These are phyloP conservation scores for Pythium volutum DNA, from an alignment of 352 stramenopile species.

Conservation along the genomic window DNA sequence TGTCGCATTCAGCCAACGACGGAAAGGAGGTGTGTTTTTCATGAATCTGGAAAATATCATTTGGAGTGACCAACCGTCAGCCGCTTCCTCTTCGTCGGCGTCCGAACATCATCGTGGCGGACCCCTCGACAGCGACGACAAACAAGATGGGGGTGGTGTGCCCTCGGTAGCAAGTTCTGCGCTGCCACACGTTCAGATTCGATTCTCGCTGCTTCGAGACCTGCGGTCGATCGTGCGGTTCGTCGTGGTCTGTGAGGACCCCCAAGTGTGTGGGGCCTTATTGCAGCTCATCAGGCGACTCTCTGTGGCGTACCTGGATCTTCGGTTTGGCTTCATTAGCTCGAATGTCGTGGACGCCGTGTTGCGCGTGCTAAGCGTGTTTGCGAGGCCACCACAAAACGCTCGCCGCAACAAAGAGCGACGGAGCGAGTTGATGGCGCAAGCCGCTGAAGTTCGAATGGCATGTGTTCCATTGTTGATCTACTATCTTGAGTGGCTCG, in stretches of 20 bases:
- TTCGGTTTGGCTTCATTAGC: constrained; percentile 70
- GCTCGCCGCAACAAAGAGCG: not conserved
- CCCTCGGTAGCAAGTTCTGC: constrained; percentile 23
- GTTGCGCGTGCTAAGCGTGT: constrained; percentile 46
- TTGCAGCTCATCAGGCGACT: constrained; percentile 57
- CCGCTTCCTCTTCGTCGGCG: constrained; percentile 2
- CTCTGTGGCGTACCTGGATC: constrained; percentile 65
- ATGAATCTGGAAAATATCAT: constrained; percentile 80
- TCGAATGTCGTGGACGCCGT: constrained; percentile 76
- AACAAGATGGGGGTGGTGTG: not conserved
- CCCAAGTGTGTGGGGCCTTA: constrained; percentile 44
- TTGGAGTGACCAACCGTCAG: constrained; percentile 62
- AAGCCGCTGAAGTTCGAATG: constrained; percentile 35
- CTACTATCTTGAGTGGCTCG: constrained; percentile 75
- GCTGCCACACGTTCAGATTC: constrained; percentile 51
- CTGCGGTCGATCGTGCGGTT: constrained; percentile 63
- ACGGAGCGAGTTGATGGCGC: not conserved
- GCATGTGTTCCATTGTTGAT: constrained; percentile 66
- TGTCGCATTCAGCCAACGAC: constrained; percentile 17
- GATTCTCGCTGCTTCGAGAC: constrained; percentile 70
- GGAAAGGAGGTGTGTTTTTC: constrained; percentile 63
- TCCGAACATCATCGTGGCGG: constrained; percentile 14
- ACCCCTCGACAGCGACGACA: constrained; percentile 15
- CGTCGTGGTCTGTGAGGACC: constrained; percentile 54
- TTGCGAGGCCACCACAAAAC: not conserved